phyloP scores from a whole-genome alignment of 305 asterid species.

The Solanum hybrid region DNA sequence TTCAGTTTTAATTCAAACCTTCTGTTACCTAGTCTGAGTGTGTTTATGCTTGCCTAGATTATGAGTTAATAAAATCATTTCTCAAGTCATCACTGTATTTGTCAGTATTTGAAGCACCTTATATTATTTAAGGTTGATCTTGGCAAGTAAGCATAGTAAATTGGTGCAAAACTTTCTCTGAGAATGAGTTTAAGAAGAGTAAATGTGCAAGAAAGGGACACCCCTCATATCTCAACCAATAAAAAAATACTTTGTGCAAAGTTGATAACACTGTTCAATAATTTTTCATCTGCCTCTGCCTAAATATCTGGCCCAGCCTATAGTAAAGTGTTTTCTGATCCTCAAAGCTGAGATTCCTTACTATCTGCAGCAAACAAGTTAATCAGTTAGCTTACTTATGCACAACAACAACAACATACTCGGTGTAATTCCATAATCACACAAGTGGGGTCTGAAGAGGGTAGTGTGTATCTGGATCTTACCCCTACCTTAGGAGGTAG shows the following conservation, averaged over 20 bases:
- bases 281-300: constrained; percentile 24
- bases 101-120: neutral
- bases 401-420: neutral
- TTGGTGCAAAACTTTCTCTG: neutral
- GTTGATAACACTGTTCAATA: constrained; percentile 3
- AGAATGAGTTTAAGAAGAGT: neutral
- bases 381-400: neutral
- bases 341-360: constrained; percentile 52
- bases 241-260: neutral
- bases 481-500: too few species aligned
- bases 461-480: neutral
- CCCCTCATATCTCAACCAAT: neutral
- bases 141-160: neutral
- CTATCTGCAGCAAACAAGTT: constrained; percentile 33
- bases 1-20: neutral
- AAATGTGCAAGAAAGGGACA: neutral
- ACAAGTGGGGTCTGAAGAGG: neutral
- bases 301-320: constrained; percentile 54
- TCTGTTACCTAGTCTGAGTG: neutral
- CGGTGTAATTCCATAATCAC: neutral
- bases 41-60: neutral
- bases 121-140: neutral
- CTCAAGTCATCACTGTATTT: neutral
- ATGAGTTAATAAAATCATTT: neutral
- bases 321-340: constrained; percentile 50